Evolutionary conservation across 2,329 filamentous ascomycete genomes (phyloP), one percentile per base, ranked within the genome.

Genomic region (Leptographium procerum): DNA sequence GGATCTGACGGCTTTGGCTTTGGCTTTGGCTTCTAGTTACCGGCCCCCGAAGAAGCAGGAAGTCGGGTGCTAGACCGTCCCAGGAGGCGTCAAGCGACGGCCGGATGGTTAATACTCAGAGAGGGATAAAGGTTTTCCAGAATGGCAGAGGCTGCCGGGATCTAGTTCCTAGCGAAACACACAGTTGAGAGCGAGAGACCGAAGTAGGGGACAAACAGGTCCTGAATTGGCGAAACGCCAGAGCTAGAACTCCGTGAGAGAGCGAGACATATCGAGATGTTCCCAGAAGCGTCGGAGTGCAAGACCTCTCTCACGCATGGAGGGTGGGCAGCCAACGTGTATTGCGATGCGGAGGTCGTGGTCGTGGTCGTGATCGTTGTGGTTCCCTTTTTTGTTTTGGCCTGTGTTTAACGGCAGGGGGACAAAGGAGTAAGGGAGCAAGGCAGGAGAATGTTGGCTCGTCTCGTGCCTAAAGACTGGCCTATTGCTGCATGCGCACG

Each of bases 171-270:
- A 16, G 36, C 36, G 19, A 40, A 16, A 16, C 16, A 8, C 40
- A 43, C 40, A 43, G n/a, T 43, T 19, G 40, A 43, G 36, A n/a
- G 14, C 14, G 36, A 40, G 40, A 43, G 40, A 43, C 40, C n/a
- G n/a, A n/a, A n/a, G 14, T 8, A 8, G 52, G 28, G 24, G 16
- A 19, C 11, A 10, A 34, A 45, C 24, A n/a, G 26, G 45, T 58
- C 60, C 57, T 56, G 58, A 14, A 69, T 70, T 71, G 70, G 70
- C 70, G 61, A 63, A 62, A 62, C 66, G 70, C 71, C 71, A 72
- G 69, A 71, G 68, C 71, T 70, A 73, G 62, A 68, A 70, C 64
- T 65, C 65, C 59, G 65, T 67, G 66, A 67, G 64, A 65, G 65
- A 65, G 67, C 65, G 66, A 71, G 69, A 70, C 71, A 72, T 73